These are phyloP conservation scores for Thermomyces lanuginosus DNA, from an alignment of 2,329 filamentous ascomycete genomes.

Conservation along the genomic window DNA sequence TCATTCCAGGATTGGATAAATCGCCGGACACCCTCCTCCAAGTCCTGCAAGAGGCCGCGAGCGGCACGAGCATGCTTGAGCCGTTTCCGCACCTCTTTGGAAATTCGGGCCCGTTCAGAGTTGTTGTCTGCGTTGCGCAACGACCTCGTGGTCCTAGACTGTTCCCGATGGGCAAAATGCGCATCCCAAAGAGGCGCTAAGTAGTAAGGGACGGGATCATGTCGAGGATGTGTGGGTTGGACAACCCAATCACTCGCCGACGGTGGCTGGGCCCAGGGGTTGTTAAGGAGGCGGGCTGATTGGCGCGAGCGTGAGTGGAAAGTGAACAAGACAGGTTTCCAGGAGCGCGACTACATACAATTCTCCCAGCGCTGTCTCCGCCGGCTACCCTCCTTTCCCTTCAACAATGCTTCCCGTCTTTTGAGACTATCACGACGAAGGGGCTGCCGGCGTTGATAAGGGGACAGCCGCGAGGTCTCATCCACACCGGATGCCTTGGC, in stretches of 20 bases:
- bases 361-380: slow-evolving; percentile 90
- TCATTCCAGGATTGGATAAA: slow-evolving; percentile 52
- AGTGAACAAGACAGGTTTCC: slow-evolving; percentile 1
- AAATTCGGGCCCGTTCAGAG: slow-evolving; percentile 37
- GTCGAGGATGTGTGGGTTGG: slow-evolving; percentile 62
- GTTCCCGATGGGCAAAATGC: slow-evolving; percentile 29
- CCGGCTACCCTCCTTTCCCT: slow-evolving; percentile 79
- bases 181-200: slow-evolving; percentile 74
- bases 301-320: background rate
- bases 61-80: slow-evolving; percentile 68
- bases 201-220: slow-evolving; percentile 65
- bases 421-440: slow-evolving; percentile 46
- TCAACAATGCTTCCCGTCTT: slow-evolving; percentile 58
- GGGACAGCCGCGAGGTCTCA: slow-evolving; percentile 20
- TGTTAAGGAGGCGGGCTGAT: slow-evolving; percentile 76
- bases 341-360: slow-evolving; percentile 37
- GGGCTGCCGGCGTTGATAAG: slow-evolving; percentile 37
- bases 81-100: slow-evolving; percentile 62
- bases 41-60: slow-evolving; percentile 59
- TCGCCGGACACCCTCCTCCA: slow-evolving; percentile 68
- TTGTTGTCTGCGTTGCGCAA: slow-evolving; percentile 19
- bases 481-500: slow-evolving; percentile 5
- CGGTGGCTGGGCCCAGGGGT: slow-evolving; percentile 74
- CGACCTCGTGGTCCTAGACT: slow-evolving; percentile 17
- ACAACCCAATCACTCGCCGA: slow-evolving; percentile 69